Evolutionary conservation across 2,329 filamentous ascomycete genomes (phyloP), one percentile per base, ranked within the genome.

Genomic region (Lachnellula hyalina): DNA sequence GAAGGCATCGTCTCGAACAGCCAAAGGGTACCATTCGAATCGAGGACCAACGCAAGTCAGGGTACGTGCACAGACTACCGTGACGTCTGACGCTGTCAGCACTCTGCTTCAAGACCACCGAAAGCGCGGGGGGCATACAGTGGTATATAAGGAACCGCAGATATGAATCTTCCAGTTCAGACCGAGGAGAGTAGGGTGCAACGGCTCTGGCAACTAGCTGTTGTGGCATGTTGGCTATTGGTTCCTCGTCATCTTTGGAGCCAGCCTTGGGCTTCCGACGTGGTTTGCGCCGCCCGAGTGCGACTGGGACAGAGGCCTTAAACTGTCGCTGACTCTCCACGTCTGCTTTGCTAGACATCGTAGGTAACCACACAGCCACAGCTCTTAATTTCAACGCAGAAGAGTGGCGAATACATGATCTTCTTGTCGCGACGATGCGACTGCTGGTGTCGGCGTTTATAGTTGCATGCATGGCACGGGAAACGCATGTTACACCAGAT

Each of bases 1-100:
- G 54, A 63, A 63, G 6, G 59, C 59, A 44, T 60, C 52, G 49
- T 64, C 59, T 32, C 56, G 48, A 5, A 63, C 55, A 15, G 57
- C 59, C 9, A 64, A 49, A 14, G 59, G 61, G 44, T 62, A 63
- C 61, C 62, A 64, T 50, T 63, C 59, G 34, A 58, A 60, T 44
- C 62, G 52, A 11, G 61, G 61, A 7, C 62, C 62, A 28, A 58
- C 55, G 35, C 49, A 54, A 9, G 57, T 60, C 5, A 63, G 53
- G 3, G 53, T 62, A 1, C 49, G 25, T 28, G 46, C 51, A 2
- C 52, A 50, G 23, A 63, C 47, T 15, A 62, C 49, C 3, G 60
- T 62, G 4, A 61, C 58, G 56, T 58, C 61, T 63, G 32, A 49
- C 45, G 46, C 45, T 52, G 54, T 62, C 48, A 62, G 58, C 54